Evolutionary conservation across 306 rosid genomes (phyloP), one percentile per base, ranked within the genome.

Genomic region (Fragaria vesca): DNA sequence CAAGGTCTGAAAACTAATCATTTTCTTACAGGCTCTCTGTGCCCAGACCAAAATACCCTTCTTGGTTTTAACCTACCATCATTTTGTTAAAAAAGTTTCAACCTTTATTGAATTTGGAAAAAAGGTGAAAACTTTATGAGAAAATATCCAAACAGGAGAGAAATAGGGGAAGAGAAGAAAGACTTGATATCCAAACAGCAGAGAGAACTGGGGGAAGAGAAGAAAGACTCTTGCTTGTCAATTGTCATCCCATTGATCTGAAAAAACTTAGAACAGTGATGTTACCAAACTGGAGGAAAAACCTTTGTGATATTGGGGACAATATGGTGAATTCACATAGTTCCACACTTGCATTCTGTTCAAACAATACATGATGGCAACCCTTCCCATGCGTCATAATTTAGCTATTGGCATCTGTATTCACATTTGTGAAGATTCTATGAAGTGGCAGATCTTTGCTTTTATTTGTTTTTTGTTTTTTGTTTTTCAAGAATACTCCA

Each of bases 1-100:
- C 1, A 4, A 21, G 51, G 52, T 68, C 55, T 30, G 46, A 10
- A 75, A 75, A 46, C 47, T 62, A 75, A 43, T 61, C 77, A 60
- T 50, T 58, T 32, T 42, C 61, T 74, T 48, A 30, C 78, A 48
- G 54, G 62, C 28, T 75, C 77, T 62, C 26, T 10, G 4, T 24
- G 40, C 30, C 72, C 73, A 32, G 71, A 81, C 88, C 74, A 77
- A 69, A 81, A 40, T 80, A 60, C 88, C 89, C 90, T 78, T 77
- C 21, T 34, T 16, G 20, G 45, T 61, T 61, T 75, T 72, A n/a
- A 54, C 76, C 76, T 52, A 20, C 52, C 43, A 45, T 57, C 40
- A 28, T 12, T 12, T 0, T 11, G 17, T 3, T 18, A 42, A 62
- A 30, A 62, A 62, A 15, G 68, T 32, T 24, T 62, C n/a, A 15